Evolutionary conservation across 768 basidiomycete genomes (phyloP).

Genomic region (Xerocomellus dryophilus): DNA sequence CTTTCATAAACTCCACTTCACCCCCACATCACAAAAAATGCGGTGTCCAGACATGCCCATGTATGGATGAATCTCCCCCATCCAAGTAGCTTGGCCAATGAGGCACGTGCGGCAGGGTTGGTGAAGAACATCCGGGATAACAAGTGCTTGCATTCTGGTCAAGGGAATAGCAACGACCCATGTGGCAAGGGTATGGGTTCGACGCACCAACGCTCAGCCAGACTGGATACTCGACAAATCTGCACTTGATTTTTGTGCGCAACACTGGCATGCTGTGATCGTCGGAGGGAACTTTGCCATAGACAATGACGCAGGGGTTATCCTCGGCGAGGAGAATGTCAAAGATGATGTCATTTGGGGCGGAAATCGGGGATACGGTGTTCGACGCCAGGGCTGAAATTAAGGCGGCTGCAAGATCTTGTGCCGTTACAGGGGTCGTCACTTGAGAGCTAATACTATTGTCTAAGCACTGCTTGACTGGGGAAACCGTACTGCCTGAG

Average conservation of each 20-base stretch:
- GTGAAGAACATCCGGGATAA: constrained; percentile 96
- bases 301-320: constrained; percentile 95
- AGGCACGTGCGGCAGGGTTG: constrained; percentile 79
- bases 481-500: constrained; percentile 9
- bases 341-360: constrained; percentile 81
- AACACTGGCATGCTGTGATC: constrained; percentile 99
- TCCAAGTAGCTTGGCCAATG: constrained; percentile 80
- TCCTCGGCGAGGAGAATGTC: constrained; percentile 97
- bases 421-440: constrained; percentile 82
- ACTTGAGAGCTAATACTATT: constrained; percentile 95
- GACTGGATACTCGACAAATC: constrained; percentile 93
- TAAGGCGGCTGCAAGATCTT: constrained; percentile 88
- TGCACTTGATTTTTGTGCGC: constrained; percentile 98
- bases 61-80: too few species aligned
- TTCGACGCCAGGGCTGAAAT: constrained; percentile 94
- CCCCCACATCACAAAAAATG: too few species aligned
- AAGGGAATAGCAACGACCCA: constrained; percentile 10
- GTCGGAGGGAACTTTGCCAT: constrained; percentile 98
- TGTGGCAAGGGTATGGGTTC: background rate
- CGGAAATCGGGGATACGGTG: constrained; percentile 83
- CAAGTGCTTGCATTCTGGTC: constrained; percentile 87
- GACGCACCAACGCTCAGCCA: constrained; percentile 89
- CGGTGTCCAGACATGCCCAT: too few species aligned
- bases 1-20: too few species aligned
- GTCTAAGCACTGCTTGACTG: constrained; percentile 95